Base-by-base conservation (phyloP, 331 rosid genomes). In the Quercus phellos region DNA sequence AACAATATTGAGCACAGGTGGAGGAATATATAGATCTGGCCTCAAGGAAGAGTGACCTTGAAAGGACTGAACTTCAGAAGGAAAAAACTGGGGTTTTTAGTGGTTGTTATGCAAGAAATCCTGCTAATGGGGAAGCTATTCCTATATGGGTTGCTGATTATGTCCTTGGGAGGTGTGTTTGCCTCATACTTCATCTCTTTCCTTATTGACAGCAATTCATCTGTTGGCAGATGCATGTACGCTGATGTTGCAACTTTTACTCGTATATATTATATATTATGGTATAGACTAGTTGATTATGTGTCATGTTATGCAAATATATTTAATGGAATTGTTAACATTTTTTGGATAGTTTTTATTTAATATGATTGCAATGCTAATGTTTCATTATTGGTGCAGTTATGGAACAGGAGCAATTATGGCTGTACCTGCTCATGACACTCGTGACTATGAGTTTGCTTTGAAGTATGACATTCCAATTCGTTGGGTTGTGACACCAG, bases 141-240 rank as follows among this genome's bases (percentile, higher is more conserved):
- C 97, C 99, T 12, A 86, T 94, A 84, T 94, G 99, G 99, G 91
- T 94, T 78, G 99, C 98, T 4, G 99, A 94, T 88, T 94, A 94
- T 86, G 99, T 94, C 78, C 79, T 94, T 83, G 99, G 93, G 79
- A 92, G 99, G 99, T 94, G 26, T 80, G 92, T 87, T 67, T 77
- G 27, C 74, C 67, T 78, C 35, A 24, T 79, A 27, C 72, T 13
- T 59, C n/a, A 30, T 67, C 59, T 26, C 21, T 50, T 38, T 3
- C 71, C 63, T 67, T 78, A 51, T 68, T 77, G 56, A 38, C 35
- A 54, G 24, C 51, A 54, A 19, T 55, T 82, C 61, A 18, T 51
- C 51, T 12, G 53, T 77, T 64, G 67, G 59, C 53, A 63, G 75
- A 46, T 70, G 43, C 74, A 51, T 79, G 66, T n/a, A 0, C 32